These are phyloP conservation scores for Trichothecium sympodiale DNA, from an alignment of 2,329 filamentous ascomycete species.

Conservation along the genomic window DNA sequence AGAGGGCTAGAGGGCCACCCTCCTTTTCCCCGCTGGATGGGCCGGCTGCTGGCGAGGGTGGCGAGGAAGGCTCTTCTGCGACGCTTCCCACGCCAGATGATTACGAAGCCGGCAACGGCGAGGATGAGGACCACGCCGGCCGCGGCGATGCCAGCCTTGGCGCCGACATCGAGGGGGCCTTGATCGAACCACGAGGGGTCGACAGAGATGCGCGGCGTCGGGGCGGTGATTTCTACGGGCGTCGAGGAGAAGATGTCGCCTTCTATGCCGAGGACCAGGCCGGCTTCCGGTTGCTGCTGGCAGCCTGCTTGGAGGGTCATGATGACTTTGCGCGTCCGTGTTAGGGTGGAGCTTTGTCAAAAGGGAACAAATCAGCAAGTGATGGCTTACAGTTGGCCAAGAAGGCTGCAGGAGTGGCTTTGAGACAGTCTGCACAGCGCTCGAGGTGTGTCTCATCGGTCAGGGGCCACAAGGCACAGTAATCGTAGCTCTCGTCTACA, in stretches of 20 bases:
- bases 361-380: neutral
- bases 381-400: slow-evolving; percentile 39
- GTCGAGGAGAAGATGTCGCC: slow-evolving; percentile 41
- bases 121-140: slow-evolving; percentile 38
- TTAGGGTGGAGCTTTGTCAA: slow-evolving; percentile 9
- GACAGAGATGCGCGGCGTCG: slow-evolving; percentile 29
- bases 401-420: slow-evolving; percentile 22
- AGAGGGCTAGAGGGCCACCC: neutral
- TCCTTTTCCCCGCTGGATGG: slow-evolving; percentile 12
- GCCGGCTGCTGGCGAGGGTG: slow-evolving; percentile 28
- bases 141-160: slow-evolving; percentile 47
- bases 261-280: slow-evolving; percentile 34
- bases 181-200: slow-evolving; percentile 26
- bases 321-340: slow-evolving; percentile 24
- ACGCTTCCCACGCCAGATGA: slow-evolving; percentile 46
- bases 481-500: slow-evolving; percentile 35
- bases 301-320: slow-evolving; percentile 45
- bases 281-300: slow-evolving; percentile 35
- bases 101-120: slow-evolving; percentile 33
- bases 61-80: slow-evolving; percentile 40
- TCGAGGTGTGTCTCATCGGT: slow-evolving; percentile 22
- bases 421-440: slow-evolving; percentile 37
- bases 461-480: slow-evolving; percentile 38
- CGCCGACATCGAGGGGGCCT: slow-evolving; percentile 38
- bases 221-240: slow-evolving; percentile 36